Conservation (phyloP, 768 basidiomycete genomes). For the Leccinum longicurvipes region DNA sequence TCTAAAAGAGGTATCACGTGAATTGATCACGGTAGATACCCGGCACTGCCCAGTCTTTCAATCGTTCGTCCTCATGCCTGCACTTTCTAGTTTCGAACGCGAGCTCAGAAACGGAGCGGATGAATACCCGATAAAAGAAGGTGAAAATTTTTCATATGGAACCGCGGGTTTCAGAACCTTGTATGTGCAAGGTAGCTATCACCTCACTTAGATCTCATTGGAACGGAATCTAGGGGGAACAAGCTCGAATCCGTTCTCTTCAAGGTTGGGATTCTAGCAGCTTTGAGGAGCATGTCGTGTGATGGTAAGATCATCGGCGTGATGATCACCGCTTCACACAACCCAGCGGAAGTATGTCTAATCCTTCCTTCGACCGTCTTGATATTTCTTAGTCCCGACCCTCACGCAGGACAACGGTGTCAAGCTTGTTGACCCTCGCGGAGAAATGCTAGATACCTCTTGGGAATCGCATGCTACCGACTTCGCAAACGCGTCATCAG, state of each 20-base stretch:
- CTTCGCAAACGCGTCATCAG: conserved; percentile 78
- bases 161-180: conserved; percentile 92
- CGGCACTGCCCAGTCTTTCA: not conserved
- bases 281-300: conserved; percentile 85
- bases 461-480: conserved; percentile 90
- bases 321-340: conserved; percentile 99
- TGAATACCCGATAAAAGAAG: conserved; percentile 67
- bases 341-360: conserved; percentile 83
- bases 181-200: conserved; percentile 45
- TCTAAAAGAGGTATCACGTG: no score
- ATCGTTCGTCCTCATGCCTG: conserved; percentile 26
- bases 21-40: no score
- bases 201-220: conserved; percentile 7
- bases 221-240: conserved; percentile 46
- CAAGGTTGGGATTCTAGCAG: conserved; percentile 87
- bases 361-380: not conserved
- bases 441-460: conserved; percentile 92
- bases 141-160: conserved; percentile 79
- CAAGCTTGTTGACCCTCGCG: conserved; percentile 94
- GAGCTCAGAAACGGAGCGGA: conserved; percentile 50
- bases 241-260: conserved; percentile 90
- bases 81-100: conserved; percentile 35
- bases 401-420: conserved; percentile 89
- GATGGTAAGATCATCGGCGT: conserved; percentile 91
- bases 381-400: conserved; percentile 1